phyloP scores from a whole-genome alignment of 2,329 filamentous ascomycete genomes.

The Penicillium decumbens region DNA sequence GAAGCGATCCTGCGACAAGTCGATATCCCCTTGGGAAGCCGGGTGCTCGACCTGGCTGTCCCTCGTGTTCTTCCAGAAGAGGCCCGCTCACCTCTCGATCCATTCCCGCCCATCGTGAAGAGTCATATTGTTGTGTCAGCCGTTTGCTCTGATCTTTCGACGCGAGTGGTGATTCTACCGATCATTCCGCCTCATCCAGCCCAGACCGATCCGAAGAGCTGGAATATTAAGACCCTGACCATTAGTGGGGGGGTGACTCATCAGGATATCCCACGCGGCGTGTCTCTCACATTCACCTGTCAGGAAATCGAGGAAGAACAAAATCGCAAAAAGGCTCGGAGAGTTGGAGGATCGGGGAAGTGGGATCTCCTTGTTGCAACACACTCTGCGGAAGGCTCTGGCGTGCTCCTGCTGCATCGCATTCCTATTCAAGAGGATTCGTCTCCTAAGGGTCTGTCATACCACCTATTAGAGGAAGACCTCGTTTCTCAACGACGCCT shows the following conservation, averaged over 20 bases:
- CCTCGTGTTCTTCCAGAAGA: constrained; percentile 44
- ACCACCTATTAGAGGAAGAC: constrained; percentile 33
- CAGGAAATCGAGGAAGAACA: constrained; percentile 31
- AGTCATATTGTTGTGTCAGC: constrained; percentile 52
- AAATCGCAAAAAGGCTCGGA: constrained; percentile 30
- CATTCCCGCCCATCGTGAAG: constrained; percentile 47
- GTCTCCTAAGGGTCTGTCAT: constrained; percentile 14
- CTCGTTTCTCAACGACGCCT: constrained; percentile 45
- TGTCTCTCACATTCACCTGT: constrained; percentile 53
- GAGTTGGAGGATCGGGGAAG: constrained; percentile 21
- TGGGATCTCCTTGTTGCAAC: constrained; percentile 48
- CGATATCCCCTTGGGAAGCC: constrained; percentile 52
- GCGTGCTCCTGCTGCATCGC: constrained; percentile 44
- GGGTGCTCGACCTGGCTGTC: constrained; percentile 51
- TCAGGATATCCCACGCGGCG: constrained; percentile 48
- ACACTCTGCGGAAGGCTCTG: constrained; percentile 43
- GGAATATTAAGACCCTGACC: constrained; percentile 47
- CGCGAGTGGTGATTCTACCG: constrained; percentile 53
- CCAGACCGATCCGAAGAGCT: constrained; percentile 32
- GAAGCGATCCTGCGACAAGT: constrained; percentile 52
- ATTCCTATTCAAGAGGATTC: constrained; percentile 35
- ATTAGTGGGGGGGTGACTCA: constrained; percentile 47
- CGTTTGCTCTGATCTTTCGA: constrained; percentile 54
- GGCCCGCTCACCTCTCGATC: constrained; percentile 38
- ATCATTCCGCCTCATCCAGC: constrained; percentile 49